Base-by-base conservation (phyloP, 148 eudicot species). In the Persicaria tinctoria region DNA sequence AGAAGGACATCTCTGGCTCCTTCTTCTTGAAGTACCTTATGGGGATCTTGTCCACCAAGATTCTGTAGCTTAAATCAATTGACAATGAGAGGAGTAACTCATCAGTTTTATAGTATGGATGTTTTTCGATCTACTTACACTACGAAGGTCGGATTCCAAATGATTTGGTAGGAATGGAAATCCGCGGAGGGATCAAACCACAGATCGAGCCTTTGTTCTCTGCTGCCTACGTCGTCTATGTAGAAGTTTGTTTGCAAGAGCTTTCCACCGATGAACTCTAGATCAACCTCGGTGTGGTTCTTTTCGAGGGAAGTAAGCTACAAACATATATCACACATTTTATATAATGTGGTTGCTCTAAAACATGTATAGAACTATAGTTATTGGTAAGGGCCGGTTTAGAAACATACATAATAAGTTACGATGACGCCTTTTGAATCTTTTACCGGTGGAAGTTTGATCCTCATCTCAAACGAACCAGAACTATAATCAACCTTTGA, bases 141-240 rank as follows among this genome's bases (percentile, higher is more conserved):
- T 17, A 76, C 45, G 44, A 54, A 8, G 27, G 23, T 68, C 5
- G 79, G 74, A 12, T 77, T 77, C 75, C 79, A 77, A n/a, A 77
- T 38, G 59, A 77, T 47, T 47, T 23, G 46, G 51, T 77, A 77
- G n/a, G 74, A 68, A 70, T 77, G 79, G 50, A 70, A 77, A 69
- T 77, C 79, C 5, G 79, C 79, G 0, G 74, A 60, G 17, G 79
- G 64, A 47, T 77, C 75, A 70, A 77, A 77, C 79, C 79, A 77
- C 51, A 77, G 46, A 56, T 72, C 54, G 12, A 77, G 7, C 5
- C 74, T 55, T 70, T 77, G 46, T 23, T 77, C 79, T 46, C 74
- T 77, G 7, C 20, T 8, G 16, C 75, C 79, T n/a, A 70, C 46
- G 50, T 57, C 79, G 49, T 70, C 16, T 6, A 77, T 72, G 62